Evolutionary conservation across 2,329 filamentous ascomycete species (phyloP), one percentile per base, ranked within the genome.

Genomic region (Sclerotinia borealis): DNA sequence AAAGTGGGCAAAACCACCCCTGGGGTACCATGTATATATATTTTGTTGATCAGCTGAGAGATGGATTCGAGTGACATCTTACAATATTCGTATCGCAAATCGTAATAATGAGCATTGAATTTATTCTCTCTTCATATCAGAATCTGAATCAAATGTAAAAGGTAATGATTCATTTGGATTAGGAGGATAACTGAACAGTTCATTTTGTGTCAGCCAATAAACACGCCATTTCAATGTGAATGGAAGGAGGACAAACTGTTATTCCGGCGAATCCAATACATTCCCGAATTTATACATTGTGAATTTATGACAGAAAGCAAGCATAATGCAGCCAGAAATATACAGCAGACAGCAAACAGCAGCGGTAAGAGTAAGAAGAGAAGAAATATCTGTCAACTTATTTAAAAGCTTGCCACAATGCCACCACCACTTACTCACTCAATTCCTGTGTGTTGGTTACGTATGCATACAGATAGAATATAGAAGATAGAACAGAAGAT

Each of bases 41-140:
- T n/a, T n/a, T 48, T 56, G 39, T 37, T 43, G 59, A 41, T 62
- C 59, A 62, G 59, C 59, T 62, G 59, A 62, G 59, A 56, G 37
- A 55, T 17, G 10, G 49, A 61, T 61, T 27, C 37, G 59, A 45
- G 49, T 37, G 49, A 56, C 59, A 54, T 45, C 45, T 54, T 47
- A 39, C 49, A 61, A 54, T 29, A n/a, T 43, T 36, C 49, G 49
- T n/a, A 34, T 34, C 49, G 37, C 52, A 31, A 43, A 55, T 22
- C 37, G 27, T 49, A 45, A 43, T 49, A 45, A 43, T 13, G 39
- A 34, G 51, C 52, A 43, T 49, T 25, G 47, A 50, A n/a, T n/a
- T n/a, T n/a, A n/a, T n/a, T 50, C 50, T 19, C 51, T 58, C 31
- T 63, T 63, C 60, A 43, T 51, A 50, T 34, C 60, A 29, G 49